Evolutionary conservation across 495 filamentous ascomycete genomes (phyloP).

Genomic region (Lichenothelia convexa): DNA sequence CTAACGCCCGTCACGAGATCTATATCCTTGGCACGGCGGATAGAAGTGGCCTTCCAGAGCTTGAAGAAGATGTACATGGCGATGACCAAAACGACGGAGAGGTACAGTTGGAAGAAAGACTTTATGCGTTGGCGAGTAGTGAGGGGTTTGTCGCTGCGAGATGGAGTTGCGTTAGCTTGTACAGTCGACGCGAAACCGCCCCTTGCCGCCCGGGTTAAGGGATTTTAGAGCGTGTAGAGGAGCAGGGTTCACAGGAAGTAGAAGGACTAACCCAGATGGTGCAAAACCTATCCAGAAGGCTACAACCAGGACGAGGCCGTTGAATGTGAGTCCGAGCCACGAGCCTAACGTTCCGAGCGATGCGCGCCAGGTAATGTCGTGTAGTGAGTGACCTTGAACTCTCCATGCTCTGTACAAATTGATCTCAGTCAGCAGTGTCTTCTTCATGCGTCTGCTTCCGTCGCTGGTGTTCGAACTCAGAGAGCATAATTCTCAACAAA

Average conservation of each 20-base stretch:
- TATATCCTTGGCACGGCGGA: constrained; percentile 34
- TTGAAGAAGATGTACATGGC: constrained; percentile 35
- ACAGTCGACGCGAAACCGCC: not conserved
- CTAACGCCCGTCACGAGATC: constrained; percentile 46
- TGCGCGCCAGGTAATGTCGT: constrained; percentile 64
- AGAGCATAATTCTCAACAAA: too few relatives aligned
- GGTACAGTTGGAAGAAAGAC: constrained; percentile 44
- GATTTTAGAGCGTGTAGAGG: too few relatives aligned
- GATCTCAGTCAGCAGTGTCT: too few relatives aligned
- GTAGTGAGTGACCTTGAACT: constrained; percentile 44
- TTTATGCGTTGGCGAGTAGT: constrained; percentile 27
- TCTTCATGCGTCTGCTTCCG: too few relatives aligned
- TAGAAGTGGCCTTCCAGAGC: constrained; percentile 41
- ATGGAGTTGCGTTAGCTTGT: not conserved
- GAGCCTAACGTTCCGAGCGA: constrained; percentile 69
- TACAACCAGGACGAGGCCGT: constrained; percentile 63
- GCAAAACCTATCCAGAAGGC: constrained; percentile 89
- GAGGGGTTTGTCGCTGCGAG: constrained; percentile 30
- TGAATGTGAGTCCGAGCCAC: constrained; percentile 67
- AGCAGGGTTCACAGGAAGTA: too few relatives aligned
- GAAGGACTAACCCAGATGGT: constrained; percentile 32
- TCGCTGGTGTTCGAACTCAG: too few relatives aligned
- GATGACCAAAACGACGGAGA: constrained; percentile 40
- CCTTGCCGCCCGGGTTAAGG: not conserved
- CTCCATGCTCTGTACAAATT: constrained; percentile 55